Conservation (phyloP, 1,139 yeast species). For the Suhomyces choctaworum region DNA sequence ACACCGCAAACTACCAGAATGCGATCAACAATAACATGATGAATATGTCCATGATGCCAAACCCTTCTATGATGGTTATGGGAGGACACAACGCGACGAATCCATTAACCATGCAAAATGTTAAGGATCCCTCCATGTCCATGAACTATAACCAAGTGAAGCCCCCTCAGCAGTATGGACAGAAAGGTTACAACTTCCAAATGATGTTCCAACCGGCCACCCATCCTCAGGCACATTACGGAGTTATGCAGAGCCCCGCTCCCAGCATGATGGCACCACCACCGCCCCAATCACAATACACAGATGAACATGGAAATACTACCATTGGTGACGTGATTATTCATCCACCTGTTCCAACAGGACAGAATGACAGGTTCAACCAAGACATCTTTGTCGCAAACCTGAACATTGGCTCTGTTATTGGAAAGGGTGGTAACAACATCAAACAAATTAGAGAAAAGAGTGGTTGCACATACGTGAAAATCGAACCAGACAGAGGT, state of each 20-base stretch:
- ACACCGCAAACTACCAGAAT: slow-evolving; percentile 57
- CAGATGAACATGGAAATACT: slow-evolving; percentile 50
- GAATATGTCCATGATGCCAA: slow-evolving; percentile 22
- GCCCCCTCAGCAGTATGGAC: slow-evolving; percentile 16
- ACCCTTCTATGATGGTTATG: slow-evolving; percentile 22
- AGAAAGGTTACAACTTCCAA: slow-evolving; percentile 38
- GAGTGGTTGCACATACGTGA: slow-evolving; percentile 72
- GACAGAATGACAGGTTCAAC: slow-evolving; percentile 48
- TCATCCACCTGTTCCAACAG: slow-evolving; percentile 39
- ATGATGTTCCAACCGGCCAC: slow-evolving; percentile 46
- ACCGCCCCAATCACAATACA: slow-evolving; percentile 39
- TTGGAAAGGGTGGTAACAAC: slow-evolving; percentile 84
- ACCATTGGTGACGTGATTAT: slow-evolving; percentile 49
- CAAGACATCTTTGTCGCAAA: slow-evolving; percentile 79
- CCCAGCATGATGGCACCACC: slow-evolving; percentile 18
- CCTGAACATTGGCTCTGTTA: slow-evolving; percentile 77
- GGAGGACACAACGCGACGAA: slow-evolving; percentile 15
- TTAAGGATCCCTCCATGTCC: slow-evolving; percentile 20
- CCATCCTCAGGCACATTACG: slow-evolving; percentile 39
- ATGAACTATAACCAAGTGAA: slow-evolving; percentile 17
- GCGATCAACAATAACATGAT: slow-evolving; percentile 20
- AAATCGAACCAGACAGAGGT: slow-evolving; percentile 57
- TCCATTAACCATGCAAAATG: slow-evolving; percentile 19
- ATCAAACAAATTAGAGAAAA: slow-evolving; percentile 76
- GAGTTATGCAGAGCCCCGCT: slow-evolving; percentile 18